Base-by-base conservation (phyloP, 768 basidiomycete genomes). In the Lentinula sp. region DNA sequence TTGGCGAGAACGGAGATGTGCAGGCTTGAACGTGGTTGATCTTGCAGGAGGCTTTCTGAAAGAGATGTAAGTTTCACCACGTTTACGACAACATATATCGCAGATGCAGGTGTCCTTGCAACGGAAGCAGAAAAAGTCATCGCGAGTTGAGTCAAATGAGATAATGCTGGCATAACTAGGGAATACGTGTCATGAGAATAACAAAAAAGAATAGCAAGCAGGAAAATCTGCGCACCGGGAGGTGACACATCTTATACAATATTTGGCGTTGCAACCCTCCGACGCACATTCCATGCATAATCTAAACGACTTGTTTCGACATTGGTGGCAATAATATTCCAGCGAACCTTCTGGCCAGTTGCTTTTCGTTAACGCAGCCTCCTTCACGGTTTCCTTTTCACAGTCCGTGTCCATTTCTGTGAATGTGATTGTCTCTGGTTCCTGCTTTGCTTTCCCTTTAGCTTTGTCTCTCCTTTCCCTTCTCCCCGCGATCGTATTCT, bases 71-170 rank as follows among this genome's bases (percentile, higher is more conserved):
- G 67, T 63, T 55, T 82, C 84, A 5, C 83, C 82, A 5, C 84
- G 75, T 61, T 63, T 74, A 32, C 68, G 63, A 13, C 77, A 72
- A 64, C 83, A 85, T 0, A 5, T 0, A 10, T 80, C 78, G 66
- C 84, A 85, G 49, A 79, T 82, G 68, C 84, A 86, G 10, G 63
- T 76, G 10, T 71, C 65, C 3, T 67, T 65, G 65, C 83, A 85
- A 13, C 28, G 64, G 0, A 84, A 84, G 64, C 85, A 86, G 23
- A 65, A 59, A 56, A 77, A 79, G 16, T 65, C 57, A 32, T 61
- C 18, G 8, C 58, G 35, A 0, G 62, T 46, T 20, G 64, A 55
- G 41, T 69, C 61, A 54, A 71, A 72, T 6, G 57, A 54, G 33
- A 66, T 35, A 15, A 59, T 57, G 3, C 68, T 66, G 6, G 66